These are phyloP conservation scores for Protomyces pachydermus DNA, from an alignment of 1,139 yeast genomes.

Conservation along the genomic window DNA sequence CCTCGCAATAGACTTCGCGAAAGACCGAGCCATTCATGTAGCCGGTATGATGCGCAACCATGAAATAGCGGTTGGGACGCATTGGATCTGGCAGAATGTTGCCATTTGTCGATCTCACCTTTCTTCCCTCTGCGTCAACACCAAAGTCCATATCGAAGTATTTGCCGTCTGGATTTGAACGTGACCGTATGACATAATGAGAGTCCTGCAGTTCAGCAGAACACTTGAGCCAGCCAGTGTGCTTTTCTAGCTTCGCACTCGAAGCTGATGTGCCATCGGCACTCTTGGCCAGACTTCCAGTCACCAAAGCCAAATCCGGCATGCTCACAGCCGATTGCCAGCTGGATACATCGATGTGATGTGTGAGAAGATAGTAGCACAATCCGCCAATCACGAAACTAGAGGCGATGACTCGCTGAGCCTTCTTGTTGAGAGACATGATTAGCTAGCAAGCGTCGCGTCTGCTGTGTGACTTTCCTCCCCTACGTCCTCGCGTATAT, in stretches of 20 bases:
- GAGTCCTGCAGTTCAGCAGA: neutral
- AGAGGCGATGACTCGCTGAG: neutral
- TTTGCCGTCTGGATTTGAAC: neutral
- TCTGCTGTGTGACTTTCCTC: too few species aligned
- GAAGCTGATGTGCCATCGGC: neutral
- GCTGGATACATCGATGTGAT: neutral
- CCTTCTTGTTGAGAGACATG: neutral
- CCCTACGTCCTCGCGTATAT: too few species aligned
- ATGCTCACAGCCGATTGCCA: neutral
- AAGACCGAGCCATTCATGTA: constrained; percentile 6
- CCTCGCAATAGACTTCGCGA: constrained; percentile 8
- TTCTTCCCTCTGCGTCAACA: neutral
- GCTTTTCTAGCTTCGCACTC: neutral
- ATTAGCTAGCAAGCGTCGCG: too few species aligned
- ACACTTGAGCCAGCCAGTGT: neutral
- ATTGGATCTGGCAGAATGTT: neutral
- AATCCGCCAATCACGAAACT: neutral
- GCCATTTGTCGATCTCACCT: neutral
- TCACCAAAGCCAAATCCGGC: neutral
- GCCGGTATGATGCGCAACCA: constrained; percentile 8
- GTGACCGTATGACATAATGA: neutral
- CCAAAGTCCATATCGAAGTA: neutral
- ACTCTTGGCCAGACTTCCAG: neutral
- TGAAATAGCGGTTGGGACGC: neutral
- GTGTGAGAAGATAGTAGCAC: neutral